Base-by-base conservation (phyloP, 345 rosid species). In the Corymbia maculata region DNA sequence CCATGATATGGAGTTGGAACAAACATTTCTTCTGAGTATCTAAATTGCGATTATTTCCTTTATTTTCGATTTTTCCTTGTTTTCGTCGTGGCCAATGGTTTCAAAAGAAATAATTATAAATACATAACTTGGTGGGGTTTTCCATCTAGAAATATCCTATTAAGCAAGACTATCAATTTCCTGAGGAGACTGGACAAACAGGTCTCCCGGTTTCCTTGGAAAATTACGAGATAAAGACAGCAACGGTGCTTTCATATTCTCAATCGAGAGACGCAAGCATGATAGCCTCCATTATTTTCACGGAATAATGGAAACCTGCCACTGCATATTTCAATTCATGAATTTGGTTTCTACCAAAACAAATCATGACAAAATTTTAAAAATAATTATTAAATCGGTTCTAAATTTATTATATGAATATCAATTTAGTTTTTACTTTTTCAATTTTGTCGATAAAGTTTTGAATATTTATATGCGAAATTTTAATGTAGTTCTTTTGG, bases 401-500 rank as follows among this genome's bases (percentile, higher is more conserved):
- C 22, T 22, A 55, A 55, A 22, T 22, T 55, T 55, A 55, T 55
- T 22, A 22, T 55, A 55, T 6, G 1, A 55, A 55, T 22, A 5
- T 55, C 13, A 55, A 55, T 55, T 22, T 8, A 55, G 6, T 55
- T 55, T 0, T 55, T 55, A 55, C 3, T 4, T 22, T 55, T 55
- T 55, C 1, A 55, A 55, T 55, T 55, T 22, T 55, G 13, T 2
- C 0, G 6, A 22, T 22, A 12, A 55, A 0, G 6, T 12, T 55
- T 55, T 55, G 21, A 55, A 55, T 12, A 22, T 55, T 55, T 55
- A 28, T 0, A 2, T 0, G 13, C 0, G 1, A 55, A 55, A 55
- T 55, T 55, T 22, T 21, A 22, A 55, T 55, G 5, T 55, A 55
- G 61, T 55, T 1, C 61, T 55, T 55, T 55, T 2, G 3, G 17